Base-by-base conservation (phyloP, 2,329 filamentous ascomycete species). In the Aspergillus sp. region DNA sequence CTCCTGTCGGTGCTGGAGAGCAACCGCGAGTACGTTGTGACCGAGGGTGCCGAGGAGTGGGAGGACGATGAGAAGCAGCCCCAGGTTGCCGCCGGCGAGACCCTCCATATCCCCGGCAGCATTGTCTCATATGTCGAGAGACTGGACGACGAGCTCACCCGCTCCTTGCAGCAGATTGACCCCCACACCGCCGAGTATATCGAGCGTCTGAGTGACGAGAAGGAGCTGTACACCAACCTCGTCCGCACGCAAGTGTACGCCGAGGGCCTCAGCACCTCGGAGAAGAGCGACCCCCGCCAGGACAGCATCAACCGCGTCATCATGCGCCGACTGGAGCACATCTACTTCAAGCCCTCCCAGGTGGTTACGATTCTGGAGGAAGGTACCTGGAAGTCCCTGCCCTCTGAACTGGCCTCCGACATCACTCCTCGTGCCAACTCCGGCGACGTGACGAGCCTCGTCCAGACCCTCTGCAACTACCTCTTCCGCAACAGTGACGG, bases 111-210 rank as follows among this genome's bases (percentile, higher is more conserved):
- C 53, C 90, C 94, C 17, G 95, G 94, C 69, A 97, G 91, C 78
- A 80, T 97, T 56, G 90, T 97, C 43, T 97, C 94, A 0, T 95
- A 93, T 69, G 85, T 96, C 29, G 94, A 99, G 81, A 85, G 94
- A 68, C 83, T 99, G 17, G 94, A 99, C 67, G 94, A 99, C 68
- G 95, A 99, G 78, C 89, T 99, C 59, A 96, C 90, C 56, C 88
- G 94, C 64, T 97, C 94, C n/a, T 82, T 99, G 48, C 94, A 99
- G 76, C 89, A 88, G 75, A 97, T 99, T 68, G 94, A 99, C 71
- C 95, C 94, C 52, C 94, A 99, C 77, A 99, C 94, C 38, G 94
- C 94, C 25, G 94, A 99, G 77, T 99, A 99, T 71, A 96, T 99
- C 57, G 94, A 99, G 71, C 86, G 95, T 54, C 79, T 99, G 55